These are phyloP conservation scores for Opeltia flavorubescens DNA, from an alignment of 495 filamentous ascomycete genomes.

Conservation along the genomic window DNA sequence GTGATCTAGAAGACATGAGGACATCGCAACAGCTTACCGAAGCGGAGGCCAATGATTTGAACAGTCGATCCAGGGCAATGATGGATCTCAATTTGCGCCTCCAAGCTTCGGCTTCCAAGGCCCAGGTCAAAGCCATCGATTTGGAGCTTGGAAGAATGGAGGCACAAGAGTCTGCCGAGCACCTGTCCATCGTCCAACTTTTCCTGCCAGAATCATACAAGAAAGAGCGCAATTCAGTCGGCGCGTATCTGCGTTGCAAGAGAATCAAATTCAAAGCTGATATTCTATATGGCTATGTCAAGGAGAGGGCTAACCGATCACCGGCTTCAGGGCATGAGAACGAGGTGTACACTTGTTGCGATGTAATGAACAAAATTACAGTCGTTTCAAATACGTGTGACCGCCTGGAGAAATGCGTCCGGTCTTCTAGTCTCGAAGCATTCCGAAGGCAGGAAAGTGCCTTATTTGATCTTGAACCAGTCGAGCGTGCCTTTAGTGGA, in stretches of 20 bases:
- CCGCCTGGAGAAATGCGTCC: conserved; percentile 67
- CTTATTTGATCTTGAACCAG: conserved; percentile 79
- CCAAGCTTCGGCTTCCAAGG: conserved; percentile 74
- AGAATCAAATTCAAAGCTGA: conserved; percentile 78
- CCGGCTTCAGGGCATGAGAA: conserved; percentile 46
- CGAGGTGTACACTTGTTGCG: conserved; percentile 61
- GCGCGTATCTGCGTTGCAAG: conserved; percentile 75
- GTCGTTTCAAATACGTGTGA: conserved; percentile 75
- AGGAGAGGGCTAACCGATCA: conserved; percentile 51
- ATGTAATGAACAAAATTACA: conserved; percentile 69
- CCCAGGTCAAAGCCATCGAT: conserved; percentile 86
- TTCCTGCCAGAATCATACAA: conserved; percentile 85
- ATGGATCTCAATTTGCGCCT: conserved; percentile 92
- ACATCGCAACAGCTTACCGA: conserved; percentile 86
- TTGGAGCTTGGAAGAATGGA: conserved; percentile 78
- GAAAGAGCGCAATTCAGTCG: conserved; percentile 63
- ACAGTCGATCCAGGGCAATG: conserved; percentile 75
- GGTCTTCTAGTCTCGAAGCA: conserved; percentile 56
- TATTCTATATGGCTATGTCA: conserved; percentile 64
- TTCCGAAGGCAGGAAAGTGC: conserved; percentile 64
- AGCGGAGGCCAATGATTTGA: conserved; percentile 76
- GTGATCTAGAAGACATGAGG: conserved; percentile 79
- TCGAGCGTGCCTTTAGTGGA: conserved; percentile 75
- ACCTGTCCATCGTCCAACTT: conserved; percentile 70
- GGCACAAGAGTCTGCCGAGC: conserved; percentile 76